These are phyloP conservation scores for Umbelopsis ramanniana DNA, from an alignment of 192 early-diverging fungal species.

Conservation along the genomic window DNA sequence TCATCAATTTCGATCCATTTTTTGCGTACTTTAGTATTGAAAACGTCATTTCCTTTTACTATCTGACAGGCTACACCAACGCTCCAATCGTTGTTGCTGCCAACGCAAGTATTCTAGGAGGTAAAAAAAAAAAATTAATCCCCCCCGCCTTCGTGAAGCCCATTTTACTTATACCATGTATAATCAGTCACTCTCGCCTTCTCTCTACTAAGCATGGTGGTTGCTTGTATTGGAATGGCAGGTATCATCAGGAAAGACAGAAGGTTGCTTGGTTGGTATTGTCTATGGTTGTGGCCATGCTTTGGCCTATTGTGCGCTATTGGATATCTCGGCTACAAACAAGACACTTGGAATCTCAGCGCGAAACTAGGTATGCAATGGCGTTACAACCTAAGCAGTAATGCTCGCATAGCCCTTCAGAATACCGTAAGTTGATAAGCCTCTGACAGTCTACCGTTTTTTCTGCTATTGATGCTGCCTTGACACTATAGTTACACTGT, in stretches of 20 bases:
- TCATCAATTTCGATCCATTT: not conserved
- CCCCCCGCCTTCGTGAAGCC: too few relatives aligned
- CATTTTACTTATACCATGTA: not conserved
- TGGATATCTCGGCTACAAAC: constrained; percentile 45
- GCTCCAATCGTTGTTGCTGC: constrained; percentile 15
- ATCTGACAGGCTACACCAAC: not conserved
- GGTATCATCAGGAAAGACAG: constrained; percentile 41
- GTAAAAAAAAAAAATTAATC: constrained; percentile 1
- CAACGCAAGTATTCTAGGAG: constrained; percentile 16
- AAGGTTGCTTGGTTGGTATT: constrained; percentile 33
- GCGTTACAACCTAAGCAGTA: constrained; percentile 29
- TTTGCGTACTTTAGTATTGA: not conserved
- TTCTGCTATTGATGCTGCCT: not conserved
- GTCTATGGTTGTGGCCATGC: constrained; percentile 38
- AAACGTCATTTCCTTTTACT: not conserved
- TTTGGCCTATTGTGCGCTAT: constrained; percentile 40
- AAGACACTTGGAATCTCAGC: constrained; percentile 36
- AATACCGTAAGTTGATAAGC: constrained; percentile 31
- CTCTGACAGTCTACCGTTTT: not conserved
- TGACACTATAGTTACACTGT: constrained; percentile 39
- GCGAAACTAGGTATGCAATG: constrained; percentile 42
- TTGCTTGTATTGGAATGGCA: constrained; percentile 31
- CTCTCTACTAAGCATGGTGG: constrained; percentile 26
- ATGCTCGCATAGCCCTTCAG: constrained; percentile 41
- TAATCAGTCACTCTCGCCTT: constrained; percentile 35